Evolutionary conservation across 441 rosid species (phyloP).

Genomic region (Kokia cookei): DNA sequence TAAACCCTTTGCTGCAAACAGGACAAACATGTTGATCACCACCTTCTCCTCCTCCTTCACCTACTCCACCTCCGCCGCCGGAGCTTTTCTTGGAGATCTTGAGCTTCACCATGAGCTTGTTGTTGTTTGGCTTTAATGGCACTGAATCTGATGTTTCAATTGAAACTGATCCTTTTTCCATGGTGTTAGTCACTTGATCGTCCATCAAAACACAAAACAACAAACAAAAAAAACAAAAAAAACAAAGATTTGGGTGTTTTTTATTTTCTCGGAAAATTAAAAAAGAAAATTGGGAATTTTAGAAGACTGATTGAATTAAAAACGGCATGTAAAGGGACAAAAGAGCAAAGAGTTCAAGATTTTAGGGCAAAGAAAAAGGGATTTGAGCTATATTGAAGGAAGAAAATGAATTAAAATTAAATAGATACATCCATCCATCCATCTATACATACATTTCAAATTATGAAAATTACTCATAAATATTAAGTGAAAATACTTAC

Average conservation of each 20-base stretch:
- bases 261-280: not conserved
- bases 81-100: not conserved
- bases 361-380: not conserved
- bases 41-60: too few species aligned
- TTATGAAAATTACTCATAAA: not conserved
- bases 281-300: not conserved
- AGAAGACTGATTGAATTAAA: not conserved
- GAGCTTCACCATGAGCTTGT: not conserved
- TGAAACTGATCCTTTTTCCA: not conserved
- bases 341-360: not conserved
- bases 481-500: not conserved
- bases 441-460: not conserved
- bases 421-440: not conserved
- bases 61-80: too few species aligned
- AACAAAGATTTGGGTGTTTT: not conserved
- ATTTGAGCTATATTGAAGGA: not conserved
- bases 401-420: not conserved
- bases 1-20: constrained; percentile 6
- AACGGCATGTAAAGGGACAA: not conserved
- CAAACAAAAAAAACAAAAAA: too few species aligned
- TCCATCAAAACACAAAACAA: not conserved
- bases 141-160: not conserved
- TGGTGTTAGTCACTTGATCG: not conserved
- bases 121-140: not conserved
- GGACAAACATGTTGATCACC: not conserved